phyloP scores from a whole-genome alignment of 2,329 filamentous ascomycete species.

The Aspergillus terreus region DNA sequence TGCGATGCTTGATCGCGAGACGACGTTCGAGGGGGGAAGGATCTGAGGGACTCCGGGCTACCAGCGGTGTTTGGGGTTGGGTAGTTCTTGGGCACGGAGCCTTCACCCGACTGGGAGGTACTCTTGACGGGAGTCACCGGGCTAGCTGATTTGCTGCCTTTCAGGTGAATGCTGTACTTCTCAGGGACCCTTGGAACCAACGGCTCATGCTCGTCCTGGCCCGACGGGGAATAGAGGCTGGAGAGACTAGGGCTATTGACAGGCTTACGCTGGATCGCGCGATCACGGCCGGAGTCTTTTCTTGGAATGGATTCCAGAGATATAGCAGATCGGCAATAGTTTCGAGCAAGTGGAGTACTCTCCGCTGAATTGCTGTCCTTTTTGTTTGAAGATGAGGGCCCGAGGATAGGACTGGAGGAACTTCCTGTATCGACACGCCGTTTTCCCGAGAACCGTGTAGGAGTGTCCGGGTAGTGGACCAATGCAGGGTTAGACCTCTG shows the following conservation, averaged over 20 bases:
- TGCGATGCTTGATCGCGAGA: slow-evolving; percentile 12
- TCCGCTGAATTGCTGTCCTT: background rate
- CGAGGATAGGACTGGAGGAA: background rate
- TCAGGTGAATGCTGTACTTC: background rate
- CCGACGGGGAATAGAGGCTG: slow-evolving; percentile 2
- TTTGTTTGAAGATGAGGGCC: background rate
- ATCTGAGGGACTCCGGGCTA: background rate
- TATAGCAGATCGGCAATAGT: slow-evolving; percentile 11
- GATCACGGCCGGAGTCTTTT: slow-evolving; percentile 10
- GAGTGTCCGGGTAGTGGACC: slow-evolving; percentile 1
- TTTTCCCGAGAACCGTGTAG: background rate
- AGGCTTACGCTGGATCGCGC: slow-evolving; percentile 12
- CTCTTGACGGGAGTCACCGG: slow-evolving; percentile 6
- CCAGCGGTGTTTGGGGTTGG: slow-evolving; percentile 1
- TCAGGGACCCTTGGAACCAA: slow-evolving; percentile 12
- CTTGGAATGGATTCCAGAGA: slow-evolving; percentile 9
- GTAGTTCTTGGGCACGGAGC: background rate
- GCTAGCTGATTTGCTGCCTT: background rate
- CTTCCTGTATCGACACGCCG: background rate
- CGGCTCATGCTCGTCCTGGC: slow-evolving; percentile 1
- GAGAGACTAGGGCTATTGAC: slow-evolving; percentile 5
- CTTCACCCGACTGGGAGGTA: background rate
- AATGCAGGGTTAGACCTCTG: slow-evolving; percentile 1
- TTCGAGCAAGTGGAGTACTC: background rate
- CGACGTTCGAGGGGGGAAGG: slow-evolving; percentile 12